A percentile compares a stretch with the other conserved stretches of the same genome.
phyloP scores from a whole-genome alignment of 2,329 filamentous ascomycete species.

The Diplodia sapinea region DNA sequence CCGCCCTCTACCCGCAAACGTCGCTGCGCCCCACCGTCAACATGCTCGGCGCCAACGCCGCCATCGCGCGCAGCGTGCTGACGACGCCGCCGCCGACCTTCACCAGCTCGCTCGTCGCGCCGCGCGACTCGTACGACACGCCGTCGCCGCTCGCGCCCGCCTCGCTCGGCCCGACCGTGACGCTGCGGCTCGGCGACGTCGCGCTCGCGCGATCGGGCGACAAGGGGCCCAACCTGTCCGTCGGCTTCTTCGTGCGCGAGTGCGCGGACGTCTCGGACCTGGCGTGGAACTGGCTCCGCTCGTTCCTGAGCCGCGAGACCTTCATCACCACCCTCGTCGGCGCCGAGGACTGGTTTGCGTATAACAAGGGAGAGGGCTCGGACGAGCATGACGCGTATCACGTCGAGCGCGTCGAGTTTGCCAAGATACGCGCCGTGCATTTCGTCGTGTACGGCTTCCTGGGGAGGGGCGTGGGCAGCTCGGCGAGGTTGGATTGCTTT shows the following conservation, averaged over 20 bases:
- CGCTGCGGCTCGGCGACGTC: slow-evolving; percentile 51
- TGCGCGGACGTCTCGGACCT: slow-evolving; percentile 34
- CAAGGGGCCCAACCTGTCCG: slow-evolving; percentile 47
- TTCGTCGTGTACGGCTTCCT: slow-evolving; percentile 49
- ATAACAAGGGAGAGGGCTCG: too few relatives aligned
- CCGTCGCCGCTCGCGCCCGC: slow-evolving; percentile 34
- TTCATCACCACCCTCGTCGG: slow-evolving; percentile 36
- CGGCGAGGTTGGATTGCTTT: not conserved
- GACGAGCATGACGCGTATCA: slow-evolving; percentile 33
- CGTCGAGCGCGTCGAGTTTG: slow-evolving; percentile 44
- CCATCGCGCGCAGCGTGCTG: slow-evolving; percentile 27
- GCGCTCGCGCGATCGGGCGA: slow-evolving; percentile 52
- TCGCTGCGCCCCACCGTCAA: slow-evolving; percentile 32
- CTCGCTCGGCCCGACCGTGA: slow-evolving; percentile 38
- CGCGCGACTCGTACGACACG: slow-evolving; percentile 41
- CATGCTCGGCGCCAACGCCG: slow-evolving; percentile 36
- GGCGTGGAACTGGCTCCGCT: slow-evolving; percentile 42
- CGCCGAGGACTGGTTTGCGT: slow-evolving; percentile 36
- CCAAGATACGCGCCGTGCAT: slow-evolving; percentile 42
- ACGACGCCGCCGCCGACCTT: slow-evolving; percentile 1
- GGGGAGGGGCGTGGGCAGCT: slow-evolving; percentile 38
- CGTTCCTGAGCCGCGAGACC: slow-evolving; percentile 33
- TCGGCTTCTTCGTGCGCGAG: slow-evolving; percentile 45
- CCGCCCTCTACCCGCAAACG: slow-evolving; percentile 28
- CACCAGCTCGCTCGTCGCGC: slow-evolving; percentile 32